Evolutionary conservation across 805 yeast genomes (phyloP), one percentile per base, ranked within the genome.

Genomic region (Yarrowia phangngaensis): DNA sequence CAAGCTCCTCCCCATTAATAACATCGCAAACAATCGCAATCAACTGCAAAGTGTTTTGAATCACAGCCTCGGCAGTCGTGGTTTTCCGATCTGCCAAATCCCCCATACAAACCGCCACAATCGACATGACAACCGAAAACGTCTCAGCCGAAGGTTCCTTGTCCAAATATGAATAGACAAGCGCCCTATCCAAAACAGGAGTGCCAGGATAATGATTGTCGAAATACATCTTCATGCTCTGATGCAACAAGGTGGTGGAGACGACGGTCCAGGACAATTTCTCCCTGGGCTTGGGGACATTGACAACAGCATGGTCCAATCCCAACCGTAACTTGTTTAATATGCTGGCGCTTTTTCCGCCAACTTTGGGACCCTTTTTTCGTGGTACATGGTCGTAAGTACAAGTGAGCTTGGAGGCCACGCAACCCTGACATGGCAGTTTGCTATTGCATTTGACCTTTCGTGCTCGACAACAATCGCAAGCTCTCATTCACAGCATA

Each of bases 401-500:
- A 11, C 45, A 38, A 17, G 31, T 26, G 17, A 38, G 45, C 19
- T 38, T 38, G 32, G 45, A 38, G 19, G 24, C 13, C 19, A 38
- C 45, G 32, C 45, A 38, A 9, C 45, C 45, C 13, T 38, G 26
- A 14, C 45, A 38, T 32, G 45, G 45, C 45, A 38, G 45, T 19
- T 38, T 31, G 45, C 45, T 27, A 27, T 38, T 24, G 45, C 45
- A 38, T 38, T 19, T 26, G 32, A 38, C 45, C 45, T 38, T 38
- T 26, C 45, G 29, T 6, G 45, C 32, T 26, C 45, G 45, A 28
- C 45, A 38, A n/a, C 45, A 38, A 32, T 38, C 45, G 24, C 45
- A 38, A 24, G 45, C 32, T 38, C 45, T 22, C 45, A 38, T 38
- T 38, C 45, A 38, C 30, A 35, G 45, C 45, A 38, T 38, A 24